Base-by-base conservation (phyloP, 257 asterid genomes). In the Avicennia marina region DNA sequence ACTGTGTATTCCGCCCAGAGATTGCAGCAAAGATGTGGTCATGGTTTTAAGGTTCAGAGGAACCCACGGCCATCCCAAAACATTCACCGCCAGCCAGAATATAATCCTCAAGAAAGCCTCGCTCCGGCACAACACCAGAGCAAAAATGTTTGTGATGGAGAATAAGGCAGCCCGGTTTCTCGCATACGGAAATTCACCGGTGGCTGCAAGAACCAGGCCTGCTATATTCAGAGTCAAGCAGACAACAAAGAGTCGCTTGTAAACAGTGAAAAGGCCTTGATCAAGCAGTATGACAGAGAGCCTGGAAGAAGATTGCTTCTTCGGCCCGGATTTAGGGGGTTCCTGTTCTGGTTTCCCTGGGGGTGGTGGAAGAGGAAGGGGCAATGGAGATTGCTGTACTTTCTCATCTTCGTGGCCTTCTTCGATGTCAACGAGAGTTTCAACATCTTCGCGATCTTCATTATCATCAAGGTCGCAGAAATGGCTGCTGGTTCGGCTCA, bases 251-350 rank as follows among this genome's bases (percentile, higher is more conserved):
- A 82, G 77, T 4, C 77, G 77, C 46, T 85, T 85, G 80, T 85
- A 85, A 7, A 80, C 86, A 0, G 95, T 85, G 81, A 85, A 82
- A 38, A 85, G 71, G 42, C 95, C 95, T 36, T 86, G 93, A 52
- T 86, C 95, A 16, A 86, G 93, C 19, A 86, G 78, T 8, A 86
- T 86, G 0, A 86, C 79, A 0, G 87, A 80, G 3, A 86, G 70
- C 34, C 95, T 47, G 0, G 82, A 60, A 0, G 67, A 6, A 1
- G 58, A 13, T 2, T n/a, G n/a, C n/a, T n/a, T n/a, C n/a, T n/a
- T n/a, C n/a, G n/a, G n/a, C n/a, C n/a, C n/a, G n/a, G n/a, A n/a
- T n/a, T n/a, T n/a, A 16, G 44, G n/a, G 44, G 44, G 43, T 0
- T 43, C 22, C 2, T 65, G 65, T 22, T 71, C 63, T 1, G 70